Conservation (phyloP, 2,329 filamentous ascomycete genomes). For the Aspergillus alliaceus region DNA sequence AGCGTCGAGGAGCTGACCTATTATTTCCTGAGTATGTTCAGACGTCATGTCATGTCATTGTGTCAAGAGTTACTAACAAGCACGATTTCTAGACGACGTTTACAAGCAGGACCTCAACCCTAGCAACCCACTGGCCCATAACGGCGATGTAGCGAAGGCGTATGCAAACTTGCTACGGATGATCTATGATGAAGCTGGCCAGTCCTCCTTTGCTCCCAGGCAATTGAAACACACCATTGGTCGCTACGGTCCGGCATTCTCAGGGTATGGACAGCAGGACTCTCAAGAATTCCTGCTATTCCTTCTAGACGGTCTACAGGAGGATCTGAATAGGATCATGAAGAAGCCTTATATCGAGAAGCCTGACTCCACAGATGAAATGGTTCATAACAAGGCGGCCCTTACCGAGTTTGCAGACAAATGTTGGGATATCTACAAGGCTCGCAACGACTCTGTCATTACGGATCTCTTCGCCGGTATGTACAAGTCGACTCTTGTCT, state of each 20-base stretch:
- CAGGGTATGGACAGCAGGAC: conserved; percentile 93
- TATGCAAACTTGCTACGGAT: conserved; percentile 75
- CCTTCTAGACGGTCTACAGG: conserved; percentile 88
- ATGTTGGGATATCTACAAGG: conserved; percentile 89
- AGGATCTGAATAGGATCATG: conserved; percentile 88
- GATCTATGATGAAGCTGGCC: conserved; percentile 70
- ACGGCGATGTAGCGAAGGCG: conserved; percentile 80
- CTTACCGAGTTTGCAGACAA: conserved; percentile 82
- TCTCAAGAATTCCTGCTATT: conserved; percentile 97
- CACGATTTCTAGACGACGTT: conserved; percentile 51
- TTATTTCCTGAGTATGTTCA: conserved; percentile 69
- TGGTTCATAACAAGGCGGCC: conserved; percentile 77
- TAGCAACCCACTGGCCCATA: conserved; percentile 80
- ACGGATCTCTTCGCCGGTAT: conserved; percentile 95
- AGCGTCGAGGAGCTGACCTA: conserved; percentile 90
- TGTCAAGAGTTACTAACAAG: not conserved
- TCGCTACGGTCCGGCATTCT: conserved; percentile 79
- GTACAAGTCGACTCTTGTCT: conserved; percentile 97
- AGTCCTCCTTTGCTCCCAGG: conserved; percentile 71
- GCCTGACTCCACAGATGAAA: conserved; percentile 95
- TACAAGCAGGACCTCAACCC: conserved; percentile 81
- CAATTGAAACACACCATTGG: conserved; percentile 83
- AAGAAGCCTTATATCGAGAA: conserved; percentile 98
- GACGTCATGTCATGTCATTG: not conserved
- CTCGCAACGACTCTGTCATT: conserved; percentile 90